A percentile compares a stretch with the other conserved stretches of the same genome.
Evolutionary conservation across 1,284 basidiomycete species (phyloP).

Genomic region (Tranzscheliella williamsii): DNA sequence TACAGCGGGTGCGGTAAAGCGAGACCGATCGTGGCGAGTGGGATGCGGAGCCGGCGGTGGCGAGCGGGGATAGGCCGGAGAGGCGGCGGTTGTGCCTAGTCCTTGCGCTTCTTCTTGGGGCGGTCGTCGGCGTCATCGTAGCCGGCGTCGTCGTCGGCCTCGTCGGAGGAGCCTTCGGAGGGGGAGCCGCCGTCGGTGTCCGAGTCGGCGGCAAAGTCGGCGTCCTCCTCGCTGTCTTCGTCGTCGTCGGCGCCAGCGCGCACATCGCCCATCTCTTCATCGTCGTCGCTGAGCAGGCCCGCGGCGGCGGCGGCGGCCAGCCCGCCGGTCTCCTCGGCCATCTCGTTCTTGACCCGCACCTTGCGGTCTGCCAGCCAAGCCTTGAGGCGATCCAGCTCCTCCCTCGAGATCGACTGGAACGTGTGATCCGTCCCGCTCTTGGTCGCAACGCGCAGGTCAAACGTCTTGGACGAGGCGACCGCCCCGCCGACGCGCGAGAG

Average conservation of each 20-base stretch:
- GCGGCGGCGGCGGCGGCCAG: slow-evolving; percentile 67
- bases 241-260: slow-evolving; percentile 65
- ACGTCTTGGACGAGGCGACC: slow-evolving; percentile 85
- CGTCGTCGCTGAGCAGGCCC: slow-evolving; percentile 71
- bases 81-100: slow-evolving; percentile 8
- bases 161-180: slow-evolving; percentile 64
- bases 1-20: too few relatives aligned
- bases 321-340: slow-evolving; percentile 72
- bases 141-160: slow-evolving; percentile 61
- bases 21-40: too few relatives aligned
- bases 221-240: slow-evolving; percentile 67
- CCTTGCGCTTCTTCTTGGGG: slow-evolving; percentile 51
- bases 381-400: slow-evolving; percentile 87
- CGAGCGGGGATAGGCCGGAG: too few relatives aligned
- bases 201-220: slow-evolving; percentile 78
- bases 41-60: too few relatives aligned
- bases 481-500: slow-evolving; percentile 93
- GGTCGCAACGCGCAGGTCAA: slow-evolving; percentile 88
- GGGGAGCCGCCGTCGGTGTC: slow-evolving; percentile 51
- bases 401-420: slow-evolving; percentile 92
- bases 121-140: slow-evolving; percentile 30
- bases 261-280: slow-evolving; percentile 65
- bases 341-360: slow-evolving; percentile 92
- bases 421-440: slow-evolving; percentile 69
- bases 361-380: slow-evolving; percentile 86